Base-by-base conservation (phyloP, 805 yeast species). In the Saturnispora besseyi region DNA sequence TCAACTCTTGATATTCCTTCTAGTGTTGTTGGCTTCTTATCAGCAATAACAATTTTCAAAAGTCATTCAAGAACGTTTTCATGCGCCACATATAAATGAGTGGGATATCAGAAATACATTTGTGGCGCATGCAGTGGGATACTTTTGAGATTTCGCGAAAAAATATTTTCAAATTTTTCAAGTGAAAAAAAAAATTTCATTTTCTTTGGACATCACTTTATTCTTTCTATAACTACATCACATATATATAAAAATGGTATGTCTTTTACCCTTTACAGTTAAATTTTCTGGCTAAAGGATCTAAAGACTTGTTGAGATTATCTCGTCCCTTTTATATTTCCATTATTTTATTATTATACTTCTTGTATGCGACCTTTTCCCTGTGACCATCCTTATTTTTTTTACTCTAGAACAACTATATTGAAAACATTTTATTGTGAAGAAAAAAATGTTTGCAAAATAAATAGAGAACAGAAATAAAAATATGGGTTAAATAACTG, bases 221-320 rank as follows among this genome's bases (percentile, higher is more conserved):
- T 36, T 12, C 11, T 43, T n/a, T 24, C 30, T 12, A 10, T 10
- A 10, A 22, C n/a, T 18, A 41, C 24, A 21, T 18, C 22, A 28
- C 12, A 36, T 18, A 24, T 12, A 28, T 41, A 9, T 12, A 45
- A 45, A 44, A 55, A 61, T 61, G 64, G 64, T 61, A 60, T 51
- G 65, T 61, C 36, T 33, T 24, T 22, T 21, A 36, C 10, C 32
- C 32, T 36, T 32, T 38, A 29, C 24, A 36, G 18, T 32, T 13
- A 15, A 41, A 5, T 26, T 26, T 18, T 18, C 22, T 49, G 59
- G 66, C 66, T 63, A 58, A 60, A 57, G 66, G 66, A 63, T 58
- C 60, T 55, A 60, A 60, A 59, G 62, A 57, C 63, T 60, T 57
- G 60, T 55, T 56, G 51, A 44, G 49, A 52, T 51, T 46, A 41